Evolutionary conservation across 352 stramenopile species (phyloP).

Genomic region (Blastocystis hominis): DNA sequence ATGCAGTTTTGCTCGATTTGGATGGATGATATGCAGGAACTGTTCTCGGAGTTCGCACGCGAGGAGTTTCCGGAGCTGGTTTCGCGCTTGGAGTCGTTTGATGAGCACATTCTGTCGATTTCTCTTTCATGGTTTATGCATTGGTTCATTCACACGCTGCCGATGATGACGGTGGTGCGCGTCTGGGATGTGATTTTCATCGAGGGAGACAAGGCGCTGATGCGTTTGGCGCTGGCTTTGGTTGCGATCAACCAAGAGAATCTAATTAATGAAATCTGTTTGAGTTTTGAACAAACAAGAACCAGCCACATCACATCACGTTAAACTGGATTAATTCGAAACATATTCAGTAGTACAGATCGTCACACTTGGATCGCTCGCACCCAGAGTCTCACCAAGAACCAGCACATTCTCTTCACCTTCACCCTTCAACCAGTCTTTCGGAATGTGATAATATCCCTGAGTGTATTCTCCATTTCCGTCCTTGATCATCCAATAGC

Average conservation of each 20-base stretch:
- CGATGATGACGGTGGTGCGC: neutral
- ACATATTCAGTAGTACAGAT: no score
- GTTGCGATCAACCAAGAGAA: slow-evolving; percentile 3
- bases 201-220: slow-evolving; percentile 34
- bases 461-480: no score
- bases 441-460: no score
- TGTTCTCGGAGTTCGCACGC: neutral
- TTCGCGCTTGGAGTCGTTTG: neutral
- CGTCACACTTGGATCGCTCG: no score
- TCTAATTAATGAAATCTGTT: no score
- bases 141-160: slow-evolving; percentile 1
- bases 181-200: slow-evolving; percentile 40
- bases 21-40: neutral
- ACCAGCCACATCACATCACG: no score
- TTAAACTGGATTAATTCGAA: no score
- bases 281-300: no score
- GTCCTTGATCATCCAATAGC: no score
- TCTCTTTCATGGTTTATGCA: slow-evolving; percentile 7
- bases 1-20: neutral
- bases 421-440: no score
- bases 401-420: no score
- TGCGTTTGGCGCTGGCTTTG: slow-evolving; percentile 2
- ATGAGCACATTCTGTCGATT: neutral
- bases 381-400: no score
- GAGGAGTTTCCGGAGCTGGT: neutral